These are phyloP conservation scores for Serendipita sp. DNA, from an alignment of 768 basidiomycete species.

Conservation along the genomic window DNA sequence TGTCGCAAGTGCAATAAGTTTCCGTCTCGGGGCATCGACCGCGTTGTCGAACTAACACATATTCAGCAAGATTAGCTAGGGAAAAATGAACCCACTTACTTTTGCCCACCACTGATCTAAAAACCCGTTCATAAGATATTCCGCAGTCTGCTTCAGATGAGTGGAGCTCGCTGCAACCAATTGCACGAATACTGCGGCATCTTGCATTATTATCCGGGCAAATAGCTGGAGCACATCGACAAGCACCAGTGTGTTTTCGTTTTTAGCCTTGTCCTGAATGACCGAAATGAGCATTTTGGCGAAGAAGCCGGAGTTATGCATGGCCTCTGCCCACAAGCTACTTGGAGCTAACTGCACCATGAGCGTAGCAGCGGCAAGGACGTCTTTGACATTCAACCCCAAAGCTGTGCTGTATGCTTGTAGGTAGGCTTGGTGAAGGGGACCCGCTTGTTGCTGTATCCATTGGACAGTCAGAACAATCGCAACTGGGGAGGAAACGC, in stretches of 20 bases:
- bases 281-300: constrained; percentile 41
- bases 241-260: constrained; percentile 19
- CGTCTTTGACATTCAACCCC: constrained; percentile 44
- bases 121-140: constrained; percentile 44
- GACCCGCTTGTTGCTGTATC: constrained; percentile 35
- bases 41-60: constrained; percentile 67
- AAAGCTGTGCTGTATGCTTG: constrained; percentile 33
- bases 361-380: constrained; percentile 43
- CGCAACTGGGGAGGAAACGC: not conserved
- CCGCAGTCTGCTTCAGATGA: constrained; percentile 29
- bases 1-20: constrained; percentile 70
- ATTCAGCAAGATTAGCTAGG: constrained; percentile 9
- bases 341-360: constrained; percentile 51
- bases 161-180: constrained; percentile 50
- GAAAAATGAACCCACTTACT: constrained; percentile 26
- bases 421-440: constrained; percentile 42
- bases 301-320: constrained; percentile 66
- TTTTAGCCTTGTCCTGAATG: constrained; percentile 46
- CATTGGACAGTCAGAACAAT: not conserved
- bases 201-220: constrained; percentile 53
- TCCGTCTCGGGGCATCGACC: constrained; percentile 72
- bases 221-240: constrained; percentile 62
- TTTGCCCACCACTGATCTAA: constrained; percentile 75
- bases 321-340: constrained; percentile 49
- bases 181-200: constrained; percentile 51